Percentiles rank a stretch among this genome's conserved stretches.
These are phyloP conservation scores for Asterochloris erici DNA, from an alignment of 139 green algal species.

Conservation along the genomic window DNA sequence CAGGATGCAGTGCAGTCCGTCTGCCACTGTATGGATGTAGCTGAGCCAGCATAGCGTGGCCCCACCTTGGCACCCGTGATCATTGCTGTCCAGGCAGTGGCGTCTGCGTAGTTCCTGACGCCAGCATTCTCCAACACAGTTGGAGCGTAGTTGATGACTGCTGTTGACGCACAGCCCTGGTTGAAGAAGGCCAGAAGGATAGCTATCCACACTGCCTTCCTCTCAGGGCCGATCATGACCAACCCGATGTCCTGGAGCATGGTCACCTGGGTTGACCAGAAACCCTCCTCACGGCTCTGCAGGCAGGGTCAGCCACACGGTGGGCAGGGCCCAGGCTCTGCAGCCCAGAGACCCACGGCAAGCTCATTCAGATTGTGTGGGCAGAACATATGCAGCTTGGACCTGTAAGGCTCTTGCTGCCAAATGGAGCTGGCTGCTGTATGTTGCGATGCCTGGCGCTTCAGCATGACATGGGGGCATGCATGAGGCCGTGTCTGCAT, in stretches of 20 bases:
- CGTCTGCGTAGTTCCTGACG: conserved; percentile 28
- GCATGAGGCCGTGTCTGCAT: too few species aligned
- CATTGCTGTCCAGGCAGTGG: conserved; percentile 39
- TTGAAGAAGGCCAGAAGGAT: conserved; percentile 75
- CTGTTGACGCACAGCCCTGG: conserved; percentile 59
- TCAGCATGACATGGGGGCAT: too few species aligned
- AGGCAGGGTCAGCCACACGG: neutral
- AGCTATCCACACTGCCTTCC: conserved; percentile 52
- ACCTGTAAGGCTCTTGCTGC: neutral
- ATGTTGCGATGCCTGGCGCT: too few species aligned
- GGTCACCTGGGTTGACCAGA: conserved; percentile 35
- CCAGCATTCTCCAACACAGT: conserved; percentile 37
- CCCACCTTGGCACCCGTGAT: conserved; percentile 58
- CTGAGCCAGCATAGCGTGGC: too few species aligned
- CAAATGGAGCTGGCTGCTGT: too few species aligned
- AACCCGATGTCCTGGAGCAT: conserved; percentile 56
- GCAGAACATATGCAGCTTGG: neutral
- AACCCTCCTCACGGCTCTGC: conserved; percentile 21
- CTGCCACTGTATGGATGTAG: too few species aligned
- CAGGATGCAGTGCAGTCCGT: too few species aligned
- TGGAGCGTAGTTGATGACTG: conserved; percentile 86
- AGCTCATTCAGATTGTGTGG: neutral
- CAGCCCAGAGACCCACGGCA: neutral
- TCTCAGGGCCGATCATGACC: conserved; percentile 52
- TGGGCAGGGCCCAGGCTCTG: neutral